Percentiles rank a stretch among this genome's conserved stretches.
Evolutionary conservation across 768 basidiomycete species (phyloP).

Genomic region (Chalciporus sphaerocephalus): DNA sequence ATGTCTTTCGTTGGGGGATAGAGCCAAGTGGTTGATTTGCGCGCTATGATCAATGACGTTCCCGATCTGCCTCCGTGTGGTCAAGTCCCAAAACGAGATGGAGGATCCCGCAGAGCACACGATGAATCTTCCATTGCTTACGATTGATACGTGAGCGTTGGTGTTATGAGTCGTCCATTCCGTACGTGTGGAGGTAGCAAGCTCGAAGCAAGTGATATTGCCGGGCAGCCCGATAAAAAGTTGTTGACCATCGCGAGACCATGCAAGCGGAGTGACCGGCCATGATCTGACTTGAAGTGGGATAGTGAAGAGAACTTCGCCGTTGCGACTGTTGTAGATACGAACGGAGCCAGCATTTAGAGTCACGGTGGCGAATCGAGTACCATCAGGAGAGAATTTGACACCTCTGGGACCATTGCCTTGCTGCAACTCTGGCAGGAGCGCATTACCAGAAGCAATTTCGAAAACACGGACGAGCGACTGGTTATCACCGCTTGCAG

Average conservation of each 20-base stretch:
- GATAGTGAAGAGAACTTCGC: background rate
- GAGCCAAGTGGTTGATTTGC: too few relatives aligned
- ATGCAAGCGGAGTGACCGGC: background rate
- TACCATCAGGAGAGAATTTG: background rate
- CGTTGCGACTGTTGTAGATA: background rate
- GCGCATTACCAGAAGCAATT: background rate
- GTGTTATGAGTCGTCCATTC: background rate
- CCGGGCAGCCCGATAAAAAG: background rate
- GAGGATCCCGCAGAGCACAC: background rate
- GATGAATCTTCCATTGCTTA: background rate
- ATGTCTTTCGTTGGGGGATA: too few relatives aligned
- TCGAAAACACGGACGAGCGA: background rate
- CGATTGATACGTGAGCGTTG: background rate
- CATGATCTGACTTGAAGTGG: background rate
- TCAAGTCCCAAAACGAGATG: constrained; percentile 1
- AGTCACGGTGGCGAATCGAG: background rate
- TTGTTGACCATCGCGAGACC: background rate
- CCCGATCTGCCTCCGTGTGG: background rate
- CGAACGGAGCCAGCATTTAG: background rate
- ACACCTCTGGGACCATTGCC: background rate
- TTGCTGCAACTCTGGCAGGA: background rate
- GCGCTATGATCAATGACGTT: too few relatives aligned
- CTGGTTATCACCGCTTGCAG: too few relatives aligned
- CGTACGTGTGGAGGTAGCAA: background rate
- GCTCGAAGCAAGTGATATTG: background rate